Percentiles rank a stretch among this genome's conserved stretches.
Evolutionary conservation across 371 early-diverging fungal genomes (phyloP).

Genomic region (Mucor sp.): DNA sequence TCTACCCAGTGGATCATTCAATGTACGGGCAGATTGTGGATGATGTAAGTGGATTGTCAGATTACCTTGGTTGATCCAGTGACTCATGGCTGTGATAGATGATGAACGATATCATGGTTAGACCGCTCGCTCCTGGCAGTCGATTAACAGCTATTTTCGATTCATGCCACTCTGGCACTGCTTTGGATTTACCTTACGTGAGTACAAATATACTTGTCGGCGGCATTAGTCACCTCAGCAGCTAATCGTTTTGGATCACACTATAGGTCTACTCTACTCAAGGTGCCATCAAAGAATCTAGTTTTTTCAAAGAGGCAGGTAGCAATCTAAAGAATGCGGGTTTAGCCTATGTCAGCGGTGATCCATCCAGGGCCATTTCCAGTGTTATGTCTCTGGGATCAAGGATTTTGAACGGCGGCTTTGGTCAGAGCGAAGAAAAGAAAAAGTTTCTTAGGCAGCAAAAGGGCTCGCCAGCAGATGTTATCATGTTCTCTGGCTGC

Average conservation of each 20-base stretch:
- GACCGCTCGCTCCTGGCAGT: constrained; percentile 78
- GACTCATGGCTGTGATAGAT: constrained; percentile 32
- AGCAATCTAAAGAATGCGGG: constrained; percentile 44
- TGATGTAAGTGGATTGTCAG: constrained; percentile 48
- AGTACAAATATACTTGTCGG: background rate
- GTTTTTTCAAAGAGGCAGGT: constrained; percentile 46
- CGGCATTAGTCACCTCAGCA: background rate
- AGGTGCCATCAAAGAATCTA: constrained; percentile 61
- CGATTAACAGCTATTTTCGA: constrained; percentile 84
- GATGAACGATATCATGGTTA: constrained; percentile 80
- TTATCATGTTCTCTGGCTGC: constrained; percentile 85
- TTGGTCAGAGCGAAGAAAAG: constrained; percentile 18
- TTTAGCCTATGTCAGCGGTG: constrained; percentile 49
- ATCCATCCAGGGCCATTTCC: constrained; percentile 38
- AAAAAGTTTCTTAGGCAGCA: constrained; percentile 38
- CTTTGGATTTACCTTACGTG: constrained; percentile 79
- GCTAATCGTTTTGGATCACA: background rate
- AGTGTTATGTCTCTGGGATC: constrained; percentile 47
- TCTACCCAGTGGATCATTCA: constrained; percentile 80
- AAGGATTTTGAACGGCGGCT: constrained; percentile 39
- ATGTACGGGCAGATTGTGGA: constrained; percentile 79
- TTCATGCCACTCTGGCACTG: constrained; percentile 82
- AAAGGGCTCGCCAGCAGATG: constrained; percentile 69
- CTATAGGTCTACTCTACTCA: constrained; percentile 62
- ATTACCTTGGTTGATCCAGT: background rate